phyloP scores from a whole-genome alignment of 345 rosid species.

The Reutealis trisperma region DNA sequence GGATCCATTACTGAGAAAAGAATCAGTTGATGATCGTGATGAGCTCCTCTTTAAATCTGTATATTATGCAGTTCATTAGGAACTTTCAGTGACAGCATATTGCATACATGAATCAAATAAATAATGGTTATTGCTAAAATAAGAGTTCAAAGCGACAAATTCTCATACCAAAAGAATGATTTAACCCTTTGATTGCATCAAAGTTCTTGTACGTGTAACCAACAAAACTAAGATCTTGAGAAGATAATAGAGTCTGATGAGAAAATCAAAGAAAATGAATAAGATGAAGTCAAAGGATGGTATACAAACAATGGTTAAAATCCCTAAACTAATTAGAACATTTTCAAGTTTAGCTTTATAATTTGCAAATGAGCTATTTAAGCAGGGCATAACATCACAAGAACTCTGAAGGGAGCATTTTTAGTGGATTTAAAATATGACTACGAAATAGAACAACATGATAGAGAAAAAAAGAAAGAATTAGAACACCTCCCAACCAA shows the following conservation, averaged over 20 bases:
- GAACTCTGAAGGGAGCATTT: background rate
- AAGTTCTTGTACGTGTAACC: slow-evolving; percentile 93
- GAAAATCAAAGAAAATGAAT: slow-evolving; percentile 11
- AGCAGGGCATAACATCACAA: background rate
- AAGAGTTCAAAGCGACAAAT: background rate
- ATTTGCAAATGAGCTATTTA: background rate
- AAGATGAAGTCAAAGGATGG: background rate
- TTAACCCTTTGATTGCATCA: slow-evolving; percentile 69
- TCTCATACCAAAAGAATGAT: slow-evolving; percentile 51
- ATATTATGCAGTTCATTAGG: background rate
- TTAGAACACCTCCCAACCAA: background rate
- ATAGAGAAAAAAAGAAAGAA: background rate
- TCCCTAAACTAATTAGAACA: background rate
- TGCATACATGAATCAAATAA: background rate
- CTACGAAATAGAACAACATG: background rate
- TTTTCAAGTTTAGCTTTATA: background rate
- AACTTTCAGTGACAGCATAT: background rate
- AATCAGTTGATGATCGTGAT: slow-evolving; percentile 47
- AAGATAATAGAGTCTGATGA: slow-evolving; percentile 53
- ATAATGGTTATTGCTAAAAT: background rate
- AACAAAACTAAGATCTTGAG: slow-evolving; percentile 78
- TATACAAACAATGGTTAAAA: background rate
- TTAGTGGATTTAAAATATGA: background rate
- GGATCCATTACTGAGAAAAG: slow-evolving; percentile 48
- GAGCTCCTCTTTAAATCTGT: slow-evolving; percentile 42